These are phyloP conservation scores for Teunomyces atbi DNA, from an alignment of 805 yeast species.

Conservation along the genomic window DNA sequence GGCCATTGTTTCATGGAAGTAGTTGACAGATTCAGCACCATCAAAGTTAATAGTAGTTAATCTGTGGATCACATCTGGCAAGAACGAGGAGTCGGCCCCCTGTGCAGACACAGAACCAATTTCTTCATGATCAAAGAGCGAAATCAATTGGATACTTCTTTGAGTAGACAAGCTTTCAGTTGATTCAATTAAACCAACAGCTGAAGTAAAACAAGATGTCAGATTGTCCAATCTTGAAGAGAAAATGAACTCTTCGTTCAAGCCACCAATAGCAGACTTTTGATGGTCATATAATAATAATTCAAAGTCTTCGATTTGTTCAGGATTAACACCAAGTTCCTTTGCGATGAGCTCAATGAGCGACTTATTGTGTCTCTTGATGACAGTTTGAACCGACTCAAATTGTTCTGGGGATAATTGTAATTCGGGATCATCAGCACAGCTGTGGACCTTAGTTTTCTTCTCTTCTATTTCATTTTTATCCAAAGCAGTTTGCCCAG, in stretches of 20 bases:
- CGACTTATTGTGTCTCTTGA: constrained; percentile 74
- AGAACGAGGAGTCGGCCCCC: constrained; percentile 92
- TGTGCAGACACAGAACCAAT: constrained; percentile 92
- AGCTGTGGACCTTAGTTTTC: constrained; percentile 22
- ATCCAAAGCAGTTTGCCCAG: constrained; percentile 50
- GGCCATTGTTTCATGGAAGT: constrained; percentile 56
- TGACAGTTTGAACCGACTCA: constrained; percentile 60
- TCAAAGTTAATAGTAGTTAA: constrained; percentile 41
- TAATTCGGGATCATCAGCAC: constrained; percentile 52
- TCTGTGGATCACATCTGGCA: constrained; percentile 75
- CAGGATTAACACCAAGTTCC: constrained; percentile 51
- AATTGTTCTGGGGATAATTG: constrained; percentile 53
- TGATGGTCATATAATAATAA: constrained; percentile 83
- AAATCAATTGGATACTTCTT: constrained; percentile 65
- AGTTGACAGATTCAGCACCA: constrained; percentile 17
- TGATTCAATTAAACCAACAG: constrained; percentile 64
- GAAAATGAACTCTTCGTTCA: constrained; percentile 86
- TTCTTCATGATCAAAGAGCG: constrained; percentile 95
- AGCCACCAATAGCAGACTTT: constrained; percentile 79
- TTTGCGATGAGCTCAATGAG: constrained; percentile 67
- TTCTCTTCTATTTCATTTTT: constrained; percentile 15
- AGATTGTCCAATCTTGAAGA: constrained; percentile 90
- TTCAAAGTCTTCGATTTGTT: constrained; percentile 87
- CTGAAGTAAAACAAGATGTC: constrained; percentile 81
- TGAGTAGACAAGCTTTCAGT: constrained; percentile 44